Evolutionary conservation across 495 filamentous ascomycete species (phyloP).

Genomic region (Entonaema liquescens): DNA sequence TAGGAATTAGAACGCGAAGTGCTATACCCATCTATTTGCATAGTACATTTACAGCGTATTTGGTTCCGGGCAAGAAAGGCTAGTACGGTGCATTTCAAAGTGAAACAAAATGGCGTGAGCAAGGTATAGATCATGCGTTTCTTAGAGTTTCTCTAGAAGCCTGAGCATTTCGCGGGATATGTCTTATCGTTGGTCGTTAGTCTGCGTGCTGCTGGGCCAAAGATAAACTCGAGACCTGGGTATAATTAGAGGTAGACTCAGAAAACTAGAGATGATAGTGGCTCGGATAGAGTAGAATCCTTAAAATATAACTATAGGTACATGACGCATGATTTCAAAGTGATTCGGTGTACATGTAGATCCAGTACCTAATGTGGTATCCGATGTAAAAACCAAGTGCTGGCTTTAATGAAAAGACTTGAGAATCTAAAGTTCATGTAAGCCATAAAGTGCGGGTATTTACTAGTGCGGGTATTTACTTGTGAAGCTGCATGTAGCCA

Average conservation of each 20-base stretch:
- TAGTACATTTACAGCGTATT: constrained; percentile 16
- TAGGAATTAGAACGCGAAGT: constrained; percentile 31
- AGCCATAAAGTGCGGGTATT: background rate
- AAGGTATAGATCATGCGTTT: background rate
- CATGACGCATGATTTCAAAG: background rate
- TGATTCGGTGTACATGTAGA: too few species aligned
- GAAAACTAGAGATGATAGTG: background rate
- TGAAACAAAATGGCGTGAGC: constrained; percentile 1
- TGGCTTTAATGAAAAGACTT: too few species aligned
- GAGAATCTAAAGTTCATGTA: background rate
- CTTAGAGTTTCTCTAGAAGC: background rate
- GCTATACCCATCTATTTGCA: constrained; percentile 34
- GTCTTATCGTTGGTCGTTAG: background rate
- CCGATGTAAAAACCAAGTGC: too few species aligned
- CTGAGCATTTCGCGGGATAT: background rate
- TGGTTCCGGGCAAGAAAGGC: background rate
- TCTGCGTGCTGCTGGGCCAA: background rate
- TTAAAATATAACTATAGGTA: background rate
- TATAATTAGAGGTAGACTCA: background rate
- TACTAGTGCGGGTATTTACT: background rate
- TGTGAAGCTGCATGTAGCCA: background rate
- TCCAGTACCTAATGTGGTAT: background rate
- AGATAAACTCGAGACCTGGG: background rate
- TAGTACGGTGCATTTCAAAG: constrained; percentile 5
- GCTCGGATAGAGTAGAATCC: background rate